Evolutionary conservation across 805 yeast genomes (phyloP).

Genomic region (Ogataea nitratoaversa): DNA sequence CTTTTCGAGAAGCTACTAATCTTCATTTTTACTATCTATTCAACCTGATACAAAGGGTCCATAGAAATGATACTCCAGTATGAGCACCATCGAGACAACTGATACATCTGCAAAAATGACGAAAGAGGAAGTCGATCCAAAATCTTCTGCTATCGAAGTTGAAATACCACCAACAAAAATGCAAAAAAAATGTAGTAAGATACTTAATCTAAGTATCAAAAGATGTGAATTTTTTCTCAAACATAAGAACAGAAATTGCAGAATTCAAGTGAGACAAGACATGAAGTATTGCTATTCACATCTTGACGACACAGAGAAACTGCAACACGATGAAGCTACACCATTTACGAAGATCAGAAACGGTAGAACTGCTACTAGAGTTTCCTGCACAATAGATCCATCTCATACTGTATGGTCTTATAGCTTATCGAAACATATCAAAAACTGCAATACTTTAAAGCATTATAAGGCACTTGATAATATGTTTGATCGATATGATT

Average conservation of each 20-base stretch:
- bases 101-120: too few relatives aligned
- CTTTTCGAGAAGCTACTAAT: too few relatives aligned
- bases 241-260: slow-evolving; percentile 54
- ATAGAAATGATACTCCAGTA: too few relatives aligned
- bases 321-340: slow-evolving; percentile 4
- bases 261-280: slow-evolving; percentile 51
- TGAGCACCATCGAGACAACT: too few relatives aligned
- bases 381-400: slow-evolving; percentile 75
- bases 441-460: slow-evolving; percentile 52
- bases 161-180: not conserved
- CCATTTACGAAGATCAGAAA: slow-evolving; percentile 19
- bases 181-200: not conserved
- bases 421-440: slow-evolving; percentile 51
- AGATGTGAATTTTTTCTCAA: slow-evolving; percentile 47
- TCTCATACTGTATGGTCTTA: slow-evolving; percentile 68
- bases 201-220: slow-evolving; percentile 3
- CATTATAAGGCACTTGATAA: slow-evolving; percentile 31
- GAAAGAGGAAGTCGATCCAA: not conserved
- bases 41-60: too few relatives aligned
- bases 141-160: not conserved
- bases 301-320: too few relatives aligned
- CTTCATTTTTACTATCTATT: too few relatives aligned
- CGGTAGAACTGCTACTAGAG: slow-evolving; percentile 36
- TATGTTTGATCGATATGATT: slow-evolving; percentile 27
- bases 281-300: slow-evolving; percentile 64